Base-by-base conservation (phyloP, 768 basidiomycete species). In the Mycena belliarum region DNA sequence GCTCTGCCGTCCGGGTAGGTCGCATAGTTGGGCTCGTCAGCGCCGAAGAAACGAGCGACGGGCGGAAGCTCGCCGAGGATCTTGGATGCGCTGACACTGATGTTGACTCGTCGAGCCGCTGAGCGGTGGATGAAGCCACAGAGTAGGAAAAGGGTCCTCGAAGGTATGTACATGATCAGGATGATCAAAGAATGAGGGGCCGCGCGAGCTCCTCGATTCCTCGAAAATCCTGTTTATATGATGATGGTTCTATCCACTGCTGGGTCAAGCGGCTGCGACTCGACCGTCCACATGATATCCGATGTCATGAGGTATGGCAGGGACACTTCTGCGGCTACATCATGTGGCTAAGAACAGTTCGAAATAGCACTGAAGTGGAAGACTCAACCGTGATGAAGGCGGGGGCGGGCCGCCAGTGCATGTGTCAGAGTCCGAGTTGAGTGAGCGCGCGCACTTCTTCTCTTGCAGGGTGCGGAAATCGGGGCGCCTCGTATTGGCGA, bases 1-100 rank as follows among this genome's bases (percentile, higher is more conserved):
- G 46, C 60, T 35, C 60, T 25, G 50, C 60, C 60, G 49, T 61
- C 60, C 32, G 60, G 60, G 37, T 61, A 61, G 12, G 60, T 61
- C 55, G 60, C 60, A 45, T 61, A 61, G 54, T 61, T 61, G 26
- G 60, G 60, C 40, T 61, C 60, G 53, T 61, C 60, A 45, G 43
- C 45, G 16, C 60, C 60, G 32, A 61, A 61, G n/a, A 61, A 61
- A 43, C 60, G 60, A 38, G 60, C 60, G 28, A 61, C 38, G 20
- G 60, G 60, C 15, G 60, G 60, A 41, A 61, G 60, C 40, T 61
- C 49, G 35, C 54, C 60, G 42, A 61, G 54, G 49, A 52, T 42
- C 26, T 41, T 55, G 48, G 60, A 57, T 44, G 60, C 60, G 46
- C 49, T 55, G 44, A 61, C 54, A 33, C 43, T 61, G 53, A 61